Evolutionary conservation across 129 eudicot genomes (phyloP).

Genomic region (Daucus carota): DH1_v3.0 NC_030383.2:42509501-42510000

Average conservation of each 20-base stretch:
- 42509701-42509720: constrained; percentile 30
- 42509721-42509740: constrained; percentile 37
- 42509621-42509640: too few species aligned
- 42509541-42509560: too few species aligned
- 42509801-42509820: constrained; percentile 69
- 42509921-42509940: not conserved
- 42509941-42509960: not conserved
- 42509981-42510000: not conserved
- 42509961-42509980: not conserved
- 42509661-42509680: constrained; percentile 30
- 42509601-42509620: too few species aligned
- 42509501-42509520: too few species aligned
- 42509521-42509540: too few species aligned
- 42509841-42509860: constrained; percentile 74
- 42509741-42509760: constrained; percentile 37
- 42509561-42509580: too few species aligned
- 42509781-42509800: constrained; percentile 60
- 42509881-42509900: not conserved
- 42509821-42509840: constrained; percentile 83
- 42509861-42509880: constrained; percentile 55
- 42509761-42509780: constrained; percentile 31
- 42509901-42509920: not conserved
- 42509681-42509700: constrained; percentile 22
- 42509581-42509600: too few species aligned
- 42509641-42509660: constrained; percentile 38